phyloP scores from a whole-genome alignment of 768 basidiomycete genomes.

The Leccinum pellstonianum region DNA sequence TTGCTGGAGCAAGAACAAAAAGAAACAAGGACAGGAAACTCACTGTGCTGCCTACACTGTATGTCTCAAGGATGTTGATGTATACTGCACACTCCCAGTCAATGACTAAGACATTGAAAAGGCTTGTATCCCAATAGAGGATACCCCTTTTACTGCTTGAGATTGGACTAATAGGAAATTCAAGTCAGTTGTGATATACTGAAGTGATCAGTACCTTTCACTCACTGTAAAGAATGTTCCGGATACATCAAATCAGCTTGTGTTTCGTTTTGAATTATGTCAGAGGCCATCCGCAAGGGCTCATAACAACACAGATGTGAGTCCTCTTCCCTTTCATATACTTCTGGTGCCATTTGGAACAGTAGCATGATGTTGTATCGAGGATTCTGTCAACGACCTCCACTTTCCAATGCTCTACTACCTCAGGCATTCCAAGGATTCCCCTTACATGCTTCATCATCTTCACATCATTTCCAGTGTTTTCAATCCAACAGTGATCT shows the following conservation, averaged over 20 bases:
- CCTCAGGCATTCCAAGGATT: too few relatives aligned
- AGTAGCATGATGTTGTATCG: not conserved
- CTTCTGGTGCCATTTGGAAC: not conserved
- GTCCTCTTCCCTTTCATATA: not conserved
- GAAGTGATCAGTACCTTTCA: not conserved
- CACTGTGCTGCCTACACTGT: too few relatives aligned
- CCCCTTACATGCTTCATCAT: too few relatives aligned
- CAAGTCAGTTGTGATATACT: too few relatives aligned
- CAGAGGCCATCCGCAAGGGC: not conserved
- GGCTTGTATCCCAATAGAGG: too few relatives aligned
- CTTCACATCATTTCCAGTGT: too few relatives aligned
- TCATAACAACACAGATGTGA: not conserved
- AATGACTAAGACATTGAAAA: not conserved
- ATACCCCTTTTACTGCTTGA: not conserved
- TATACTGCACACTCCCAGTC: too few relatives aligned
- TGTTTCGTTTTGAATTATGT: not conserved
- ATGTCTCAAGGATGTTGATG: too few relatives aligned
- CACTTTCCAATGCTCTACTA: too few relatives aligned
- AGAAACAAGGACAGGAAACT: too few relatives aligned
- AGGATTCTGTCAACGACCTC: not conserved
- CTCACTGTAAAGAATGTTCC: not conserved
- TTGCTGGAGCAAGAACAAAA: too few relatives aligned
- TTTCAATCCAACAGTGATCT: too few relatives aligned
- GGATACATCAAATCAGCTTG: not conserved
- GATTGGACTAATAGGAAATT: not conserved